Base-by-base conservation (phyloP, 2,329 filamentous ascomycete genomes). In the Hirsutella thompsonii region DNA sequence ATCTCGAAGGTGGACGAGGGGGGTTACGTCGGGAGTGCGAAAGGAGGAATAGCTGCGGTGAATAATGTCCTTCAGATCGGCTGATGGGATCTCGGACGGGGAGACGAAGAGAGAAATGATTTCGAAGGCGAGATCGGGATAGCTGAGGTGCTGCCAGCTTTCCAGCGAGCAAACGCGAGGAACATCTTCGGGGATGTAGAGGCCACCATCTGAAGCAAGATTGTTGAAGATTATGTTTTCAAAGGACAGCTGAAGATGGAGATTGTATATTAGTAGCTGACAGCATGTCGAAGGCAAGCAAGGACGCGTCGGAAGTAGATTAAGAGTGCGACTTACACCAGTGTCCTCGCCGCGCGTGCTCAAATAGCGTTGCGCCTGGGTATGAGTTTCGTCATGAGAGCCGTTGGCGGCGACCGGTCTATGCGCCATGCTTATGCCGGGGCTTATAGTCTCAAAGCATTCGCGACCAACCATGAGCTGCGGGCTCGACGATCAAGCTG, bases 51-150 rank as follows among this genome's bases (percentile, higher is more conserved):
- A 98, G 54, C 83, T 92, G 52, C 79, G 76, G 50, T 79, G 67
- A 59, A 96, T 84, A 57, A 98, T 88, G 47, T 72, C 76, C 60
- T 83, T 86, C 33, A 96, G 73, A 54, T 94, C 88, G 43, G 73
- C 67, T 20, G 77, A 55, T 9, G 89, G 86, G 45, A 96, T 93
- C 64, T 96, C 90, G 41, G 74, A 68, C 23, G 77, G 64, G 0
- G 87, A 89, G 55, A 96, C 87, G 66, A 92, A 96, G 40, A 94
- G 77, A 37, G 79, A 84, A 59, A 95, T 77, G 58, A 96, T 80
- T 58, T 88, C 73, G 62, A 81, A 84, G 41, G 89, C 89, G 41
- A 95, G 72, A 29, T 94, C 83, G 54, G 79, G 65, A 63, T 89
- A 94, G 36, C 80, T 79, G 47, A 87, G 73, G 55, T 87, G 73